A percentile compares a stretch with the other conserved stretches of the same genome.
These are phyloP conservation scores for Colletotrichum sansevieriae DNA, from an alignment of 2,329 filamentous ascomycete species.

Conservation along the genomic window DNA sequence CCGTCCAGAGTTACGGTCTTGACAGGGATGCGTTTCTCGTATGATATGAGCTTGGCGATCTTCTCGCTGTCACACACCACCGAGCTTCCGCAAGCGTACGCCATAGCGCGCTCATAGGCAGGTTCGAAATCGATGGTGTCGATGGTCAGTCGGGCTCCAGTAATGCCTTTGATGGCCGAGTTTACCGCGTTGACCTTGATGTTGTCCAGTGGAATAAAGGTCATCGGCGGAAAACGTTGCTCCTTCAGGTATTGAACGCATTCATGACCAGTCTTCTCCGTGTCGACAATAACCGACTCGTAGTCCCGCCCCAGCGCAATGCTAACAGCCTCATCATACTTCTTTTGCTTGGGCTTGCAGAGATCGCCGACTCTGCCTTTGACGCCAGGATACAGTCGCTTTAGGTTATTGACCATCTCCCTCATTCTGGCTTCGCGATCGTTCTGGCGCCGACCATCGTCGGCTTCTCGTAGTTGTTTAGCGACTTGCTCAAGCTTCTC, in stretches of 20 bases:
- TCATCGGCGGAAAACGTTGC: slow-evolving; percentile 87
- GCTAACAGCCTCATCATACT: slow-evolving; percentile 92
- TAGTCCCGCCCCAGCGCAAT: slow-evolving; percentile 94
- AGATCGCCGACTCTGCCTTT: slow-evolving; percentile 91
- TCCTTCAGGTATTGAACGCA: slow-evolving; percentile 96
- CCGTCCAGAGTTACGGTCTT: slow-evolving; percentile 96
- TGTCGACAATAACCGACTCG: slow-evolving; percentile 94
- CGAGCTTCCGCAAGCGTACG: slow-evolving; percentile 93
- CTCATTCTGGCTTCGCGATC: slow-evolving; percentile 84
- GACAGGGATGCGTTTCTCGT: slow-evolving; percentile 84
- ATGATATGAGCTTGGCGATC: slow-evolving; percentile 91
- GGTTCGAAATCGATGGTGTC: slow-evolving; percentile 96
- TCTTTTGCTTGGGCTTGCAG: slow-evolving; percentile 97
- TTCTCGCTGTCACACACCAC: slow-evolving; percentile 92
- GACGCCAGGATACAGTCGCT: slow-evolving; percentile 92
- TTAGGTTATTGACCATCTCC: slow-evolving; percentile 87
- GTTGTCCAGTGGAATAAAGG: slow-evolving; percentile 96
- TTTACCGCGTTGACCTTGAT: slow-evolving; percentile 95
- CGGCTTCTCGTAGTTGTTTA: slow-evolving; percentile 84
- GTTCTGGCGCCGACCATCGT: slow-evolving; percentile 87
- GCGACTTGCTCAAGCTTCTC: slow-evolving; percentile 89
- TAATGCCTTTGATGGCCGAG: slow-evolving; percentile 89
- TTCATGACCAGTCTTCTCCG: slow-evolving; percentile 92
- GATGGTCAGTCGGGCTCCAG: slow-evolving; percentile 88
- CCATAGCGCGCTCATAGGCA: slow-evolving; percentile 89